Percentiles rank a stretch among this genome's conserved stretches.
Conservation (phyloP, 805 yeast genomes). For the Nakazawaea pomicola region DNA sequence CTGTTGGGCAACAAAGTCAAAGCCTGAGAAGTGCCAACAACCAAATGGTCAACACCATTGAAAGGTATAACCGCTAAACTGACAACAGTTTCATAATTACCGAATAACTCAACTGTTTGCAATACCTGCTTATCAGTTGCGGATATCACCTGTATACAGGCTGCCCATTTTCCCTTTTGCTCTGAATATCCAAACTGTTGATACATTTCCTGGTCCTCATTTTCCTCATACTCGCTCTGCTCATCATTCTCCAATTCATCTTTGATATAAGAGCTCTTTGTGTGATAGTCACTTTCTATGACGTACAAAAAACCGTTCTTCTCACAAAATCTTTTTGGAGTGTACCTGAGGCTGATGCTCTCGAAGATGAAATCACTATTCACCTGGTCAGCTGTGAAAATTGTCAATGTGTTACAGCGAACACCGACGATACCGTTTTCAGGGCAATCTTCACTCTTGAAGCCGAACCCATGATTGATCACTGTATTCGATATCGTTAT, state of each 20-base stretch:
- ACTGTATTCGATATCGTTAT: slow-evolving; percentile 42
- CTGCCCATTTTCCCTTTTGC: slow-evolving; percentile 35
- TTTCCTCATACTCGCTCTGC: slow-evolving; percentile 21
- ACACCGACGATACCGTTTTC: slow-evolving; percentile 63
- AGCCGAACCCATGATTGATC: slow-evolving; percentile 43
- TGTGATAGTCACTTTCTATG: slow-evolving; percentile 40
- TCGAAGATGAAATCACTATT: slow-evolving; percentile 29
- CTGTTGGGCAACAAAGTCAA: slow-evolving; percentile 26
- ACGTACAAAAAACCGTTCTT: slow-evolving; percentile 30
- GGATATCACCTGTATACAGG: slow-evolving; percentile 49
- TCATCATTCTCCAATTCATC: slow-evolving; percentile 18
- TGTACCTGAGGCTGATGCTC: slow-evolving; percentile 39
- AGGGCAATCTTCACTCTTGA: slow-evolving; percentile 57
- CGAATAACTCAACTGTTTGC: slow-evolving; percentile 38
- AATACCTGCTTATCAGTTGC: slow-evolving; percentile 26
- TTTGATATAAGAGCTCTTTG: slow-evolving; percentile 25
- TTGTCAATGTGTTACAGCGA: slow-evolving; percentile 43
- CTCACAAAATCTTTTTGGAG: slow-evolving; percentile 41
- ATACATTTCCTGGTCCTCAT: slow-evolving; percentile 28
- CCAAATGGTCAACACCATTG: slow-evolving; percentile 27
- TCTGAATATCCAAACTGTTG: slow-evolving; percentile 42
- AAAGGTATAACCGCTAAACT: slow-evolving; percentile 29
- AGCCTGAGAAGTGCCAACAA: slow-evolving; percentile 38
- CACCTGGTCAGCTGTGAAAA: slow-evolving; percentile 46
- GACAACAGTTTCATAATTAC: slow-evolving; percentile 36